Base-by-base conservation (phyloP, 176 grass and related monocot genomes). In the Thinopyrum elongatum region DNA sequence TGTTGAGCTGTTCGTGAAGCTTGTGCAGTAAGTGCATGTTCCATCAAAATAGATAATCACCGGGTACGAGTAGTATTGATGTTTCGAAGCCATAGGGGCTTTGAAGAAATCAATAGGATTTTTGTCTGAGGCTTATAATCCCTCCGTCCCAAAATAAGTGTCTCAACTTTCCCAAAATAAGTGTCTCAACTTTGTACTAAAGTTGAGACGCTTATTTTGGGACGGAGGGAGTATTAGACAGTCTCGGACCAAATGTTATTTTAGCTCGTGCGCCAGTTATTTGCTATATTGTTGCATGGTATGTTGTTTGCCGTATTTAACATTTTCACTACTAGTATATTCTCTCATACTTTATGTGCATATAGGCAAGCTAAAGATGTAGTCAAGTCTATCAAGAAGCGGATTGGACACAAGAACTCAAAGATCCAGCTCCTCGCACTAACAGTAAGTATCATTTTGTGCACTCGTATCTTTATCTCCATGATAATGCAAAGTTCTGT, bases 341-440 rank as follows among this genome's bases (percentile, higher is more conserved):
- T 87, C 9, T 36, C 89, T 84, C 49, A 84, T 46, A 53, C 29
- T 71, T 71, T 53, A 51, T 69, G 23, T 84, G 69, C 51, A 74
- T 53, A 16, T 85, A 98, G 96, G 69, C 90, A 90, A 95, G 81
- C 91, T 78, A 98, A 98, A 88, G 96, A 95, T 92, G 96, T 87
- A 46, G 84, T 98, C 60, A 98, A 95, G 83, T 82, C 77, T 55
- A 25, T 94, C 73, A 98, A 95, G 87, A 98, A 95, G 79, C 88
- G 96, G 70, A 92, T 98, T 83, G 88, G 77, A 10, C 86, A 92
- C 88, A 98, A 89, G 82, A 98, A 91, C 83, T 91, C 96, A 36
- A 98, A 95, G 69, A 70, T 98, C 79, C 96, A 98, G 86, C 86
- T 95, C 76, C 93, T 98, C 16, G 65, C 90, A 77, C 89, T 98